A percentile compares a stretch with the other conserved stretches of the same genome.
Evolutionary conservation across 257 asterid species (phyloP).

Genomic region (Linderniella brevidens): DNA sequence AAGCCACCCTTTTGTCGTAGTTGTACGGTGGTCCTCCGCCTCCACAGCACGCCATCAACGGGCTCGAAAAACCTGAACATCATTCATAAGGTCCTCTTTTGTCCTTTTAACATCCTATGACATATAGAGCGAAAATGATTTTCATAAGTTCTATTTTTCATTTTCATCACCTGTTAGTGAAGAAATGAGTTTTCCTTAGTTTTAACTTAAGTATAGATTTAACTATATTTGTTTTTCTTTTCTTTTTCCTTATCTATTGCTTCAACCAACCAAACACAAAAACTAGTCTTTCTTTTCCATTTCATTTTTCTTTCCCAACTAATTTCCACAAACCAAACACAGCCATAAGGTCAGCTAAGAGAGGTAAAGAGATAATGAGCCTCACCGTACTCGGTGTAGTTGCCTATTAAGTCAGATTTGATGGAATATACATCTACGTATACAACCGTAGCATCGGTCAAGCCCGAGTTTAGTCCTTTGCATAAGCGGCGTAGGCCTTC

Average conservation of each 20-base stretch:
- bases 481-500: constrained; percentile 36
- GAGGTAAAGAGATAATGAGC: not conserved
- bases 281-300: too few relatives aligned
- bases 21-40: constrained; percentile 79
- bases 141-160: too few relatives aligned
- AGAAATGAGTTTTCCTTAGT: too few relatives aligned
- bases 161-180: too few relatives aligned
- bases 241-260: too few relatives aligned
- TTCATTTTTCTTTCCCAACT: too few relatives aligned
- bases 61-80: constrained; percentile 41
- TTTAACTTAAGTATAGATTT: too few relatives aligned
- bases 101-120: not conserved
- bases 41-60: constrained; percentile 83
- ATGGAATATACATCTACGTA: constrained; percentile 67
- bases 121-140: not conserved
- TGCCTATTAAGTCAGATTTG: constrained; percentile 63
- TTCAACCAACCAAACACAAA: too few relatives aligned
- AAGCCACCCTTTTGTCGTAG: constrained; percentile 27
- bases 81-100: not conserved
- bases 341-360: too few relatives aligned
- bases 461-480: constrained; percentile 30
- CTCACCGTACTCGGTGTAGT: constrained; percentile 49
- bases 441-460: constrained; percentile 52
- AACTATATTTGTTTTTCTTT: too few relatives aligned
- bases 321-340: too few relatives aligned